phyloP scores from a whole-genome alignment of 1,284 basidiomycete genomes.

The Gymnopus androsaceus region DNA sequence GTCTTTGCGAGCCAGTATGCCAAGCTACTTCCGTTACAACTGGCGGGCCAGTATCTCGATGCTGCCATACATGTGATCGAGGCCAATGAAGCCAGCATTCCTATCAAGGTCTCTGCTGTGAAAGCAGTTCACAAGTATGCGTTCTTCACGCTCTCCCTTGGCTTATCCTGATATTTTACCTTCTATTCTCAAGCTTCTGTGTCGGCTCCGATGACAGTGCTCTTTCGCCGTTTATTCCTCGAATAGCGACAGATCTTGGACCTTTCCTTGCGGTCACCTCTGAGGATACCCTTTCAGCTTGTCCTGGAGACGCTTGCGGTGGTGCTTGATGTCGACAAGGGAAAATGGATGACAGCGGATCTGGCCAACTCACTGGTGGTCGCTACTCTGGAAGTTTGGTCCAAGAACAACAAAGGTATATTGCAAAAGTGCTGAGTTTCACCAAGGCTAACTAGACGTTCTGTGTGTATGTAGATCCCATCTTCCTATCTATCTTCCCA shows the following conservation, averaged over 20 bases:
- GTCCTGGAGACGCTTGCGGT: constrained; percentile 85
- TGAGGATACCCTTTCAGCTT: constrained; percentile 89
- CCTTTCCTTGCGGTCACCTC: constrained; percentile 81
- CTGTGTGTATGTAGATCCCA: constrained; percentile 74
- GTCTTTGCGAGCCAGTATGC: constrained; percentile 93
- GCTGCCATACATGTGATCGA: constrained; percentile 88
- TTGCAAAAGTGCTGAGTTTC: background rate
- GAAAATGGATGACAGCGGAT: constrained; percentile 66
- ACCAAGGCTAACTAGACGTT: background rate
- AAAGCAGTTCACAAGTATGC: constrained; percentile 86
- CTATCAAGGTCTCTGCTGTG: constrained; percentile 92
- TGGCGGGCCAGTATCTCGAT: constrained; percentile 83
- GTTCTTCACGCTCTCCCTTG: background rate
- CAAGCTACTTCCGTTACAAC: constrained; percentile 66
- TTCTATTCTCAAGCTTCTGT: constrained; percentile 56
- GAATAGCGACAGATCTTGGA: constrained; percentile 82
- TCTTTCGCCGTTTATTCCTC: constrained; percentile 65
- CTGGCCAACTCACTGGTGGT: constrained; percentile 66
- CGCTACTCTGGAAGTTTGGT: constrained; percentile 78
- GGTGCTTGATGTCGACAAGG: constrained; percentile 74
- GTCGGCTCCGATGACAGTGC: constrained; percentile 59
- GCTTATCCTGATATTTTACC: constrained; percentile 5
- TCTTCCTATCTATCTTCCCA: constrained; percentile 83
- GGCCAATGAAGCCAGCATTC: constrained; percentile 65
- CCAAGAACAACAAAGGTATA: constrained; percentile 79